Conservation (phyloP, 768 basidiomycete species). For the Clitopilus hobsonii region DNA sequence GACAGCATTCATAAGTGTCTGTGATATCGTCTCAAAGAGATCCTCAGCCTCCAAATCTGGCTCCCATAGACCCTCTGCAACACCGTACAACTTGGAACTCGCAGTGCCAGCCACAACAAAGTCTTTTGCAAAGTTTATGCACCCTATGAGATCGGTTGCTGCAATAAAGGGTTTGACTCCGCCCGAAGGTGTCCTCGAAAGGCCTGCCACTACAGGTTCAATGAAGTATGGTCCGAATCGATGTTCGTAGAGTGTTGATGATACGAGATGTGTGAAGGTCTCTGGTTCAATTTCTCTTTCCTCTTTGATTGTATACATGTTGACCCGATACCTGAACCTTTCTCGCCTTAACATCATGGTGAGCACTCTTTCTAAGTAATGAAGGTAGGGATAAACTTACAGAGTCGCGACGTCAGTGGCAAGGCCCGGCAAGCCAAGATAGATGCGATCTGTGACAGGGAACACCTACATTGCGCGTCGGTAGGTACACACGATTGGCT, state of each 20-base stretch:
- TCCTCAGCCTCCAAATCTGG: slow-evolving; percentile 95
- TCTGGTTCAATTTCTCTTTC: slow-evolving; percentile 95
- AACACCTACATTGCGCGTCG: slow-evolving; percentile 62
- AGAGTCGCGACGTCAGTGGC: slow-evolving; percentile 92
- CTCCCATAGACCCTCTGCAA: slow-evolving; percentile 98
- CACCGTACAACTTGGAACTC: slow-evolving; percentile 88
- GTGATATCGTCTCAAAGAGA: slow-evolving; percentile 96
- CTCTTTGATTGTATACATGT: slow-evolving; percentile 99
- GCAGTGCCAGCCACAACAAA: slow-evolving; percentile 97
- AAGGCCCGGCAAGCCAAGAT: slow-evolving; percentile 86
- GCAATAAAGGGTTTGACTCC: slow-evolving; percentile 89
- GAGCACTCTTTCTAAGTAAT: background rate
- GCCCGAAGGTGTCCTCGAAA: slow-evolving; percentile 70
- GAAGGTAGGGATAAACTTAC: slow-evolving; percentile 35
- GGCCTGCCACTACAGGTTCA: slow-evolving; percentile 93
- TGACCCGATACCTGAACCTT: slow-evolving; percentile 87
- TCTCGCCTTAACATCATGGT: slow-evolving; percentile 60
- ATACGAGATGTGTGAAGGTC: slow-evolving; percentile 93
- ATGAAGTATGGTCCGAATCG: slow-evolving; percentile 96
- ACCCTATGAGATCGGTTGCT: slow-evolving; percentile 90
- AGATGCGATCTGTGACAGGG: slow-evolving; percentile 88
- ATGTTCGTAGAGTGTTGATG: slow-evolving; percentile 91
- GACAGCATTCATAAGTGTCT: slow-evolving; percentile 90
- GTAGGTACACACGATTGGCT: slow-evolving; percentile 7
- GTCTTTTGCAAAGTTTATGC: slow-evolving; percentile 91